Conservation (phyloP, 257 asterid species). For the Primulina eburnea region DNA sequence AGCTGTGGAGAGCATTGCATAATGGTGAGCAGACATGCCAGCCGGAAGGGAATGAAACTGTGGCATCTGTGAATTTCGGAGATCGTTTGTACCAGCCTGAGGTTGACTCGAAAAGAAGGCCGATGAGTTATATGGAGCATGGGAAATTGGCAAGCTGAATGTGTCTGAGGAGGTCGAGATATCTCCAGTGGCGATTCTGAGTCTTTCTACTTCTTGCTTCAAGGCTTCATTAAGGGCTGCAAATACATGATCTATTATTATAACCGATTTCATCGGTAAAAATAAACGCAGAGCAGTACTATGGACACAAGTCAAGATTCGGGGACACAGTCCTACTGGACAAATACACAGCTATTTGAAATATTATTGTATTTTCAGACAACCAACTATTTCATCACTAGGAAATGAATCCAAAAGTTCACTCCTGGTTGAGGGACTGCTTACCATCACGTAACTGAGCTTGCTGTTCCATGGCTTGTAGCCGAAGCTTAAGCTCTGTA, state of each 20-base stretch:
- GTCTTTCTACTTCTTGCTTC: constrained; percentile 84
- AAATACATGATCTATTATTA: background rate
- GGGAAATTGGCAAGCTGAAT: constrained; percentile 55
- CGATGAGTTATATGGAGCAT: constrained; percentile 57
- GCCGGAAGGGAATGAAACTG: constrained; percentile 57
- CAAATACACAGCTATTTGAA: too few relatives aligned
- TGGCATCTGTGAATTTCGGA: constrained; percentile 52
- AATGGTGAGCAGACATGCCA: constrained; percentile 50
- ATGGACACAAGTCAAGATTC: too few relatives aligned
- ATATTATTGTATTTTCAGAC: too few relatives aligned
- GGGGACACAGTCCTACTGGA: too few relatives aligned
- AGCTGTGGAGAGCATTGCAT: constrained; percentile 33
- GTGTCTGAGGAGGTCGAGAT: constrained; percentile 55
- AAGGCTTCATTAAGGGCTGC: constrained; percentile 87
- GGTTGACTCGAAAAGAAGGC: constrained; percentile 53
- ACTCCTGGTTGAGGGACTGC: background rate
- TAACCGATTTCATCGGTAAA: too few relatives aligned
- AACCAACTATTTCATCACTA: background rate
- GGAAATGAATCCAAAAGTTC: background rate
- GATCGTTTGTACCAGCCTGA: constrained; percentile 41
- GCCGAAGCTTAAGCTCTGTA: constrained; percentile 85
- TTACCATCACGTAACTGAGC: constrained; percentile 94
- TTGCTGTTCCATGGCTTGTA: constrained; percentile 98
- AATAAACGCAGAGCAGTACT: too few relatives aligned
- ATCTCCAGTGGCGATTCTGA: constrained; percentile 79